Conservation (phyloP, 495 filamentous ascomycete species). For the Hyaloscypha hepaticicola region DNA sequence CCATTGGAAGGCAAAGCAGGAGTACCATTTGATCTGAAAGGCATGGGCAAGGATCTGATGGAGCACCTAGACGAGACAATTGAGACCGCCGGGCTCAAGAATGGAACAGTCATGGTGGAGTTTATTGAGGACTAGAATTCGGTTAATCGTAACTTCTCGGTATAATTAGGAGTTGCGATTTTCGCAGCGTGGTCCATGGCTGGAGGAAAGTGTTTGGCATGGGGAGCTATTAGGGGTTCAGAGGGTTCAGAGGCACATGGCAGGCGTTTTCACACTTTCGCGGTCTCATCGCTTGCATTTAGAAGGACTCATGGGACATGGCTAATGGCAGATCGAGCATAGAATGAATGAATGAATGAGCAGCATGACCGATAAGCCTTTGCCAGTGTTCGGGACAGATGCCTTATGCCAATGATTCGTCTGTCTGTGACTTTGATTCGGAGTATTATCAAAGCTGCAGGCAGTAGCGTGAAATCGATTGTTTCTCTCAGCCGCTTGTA, state of each 20-base stretch:
- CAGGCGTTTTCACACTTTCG: constrained; percentile 12
- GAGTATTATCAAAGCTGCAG: constrained; percentile 10
- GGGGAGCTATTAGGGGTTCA: not conserved
- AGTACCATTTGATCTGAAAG: constrained; percentile 78
- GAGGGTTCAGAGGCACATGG: constrained; percentile 9
- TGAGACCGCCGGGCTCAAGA: constrained; percentile 80
- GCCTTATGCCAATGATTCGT: not conserved
- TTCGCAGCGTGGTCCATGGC: not conserved
- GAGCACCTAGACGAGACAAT: constrained; percentile 70
- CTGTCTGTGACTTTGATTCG: constrained; percentile 2
- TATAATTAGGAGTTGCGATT: not conserved
- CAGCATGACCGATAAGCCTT: not conserved
- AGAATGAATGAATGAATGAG: constrained; percentile 17
- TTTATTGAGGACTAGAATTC: constrained; percentile 62
- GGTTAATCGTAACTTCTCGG: not conserved
- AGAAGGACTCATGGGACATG: constrained; percentile 2
- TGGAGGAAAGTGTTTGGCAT: not conserved
- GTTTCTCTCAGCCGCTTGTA: not conserved
- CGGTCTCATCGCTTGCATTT: constrained; percentile 16
- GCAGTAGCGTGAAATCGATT: not conserved
- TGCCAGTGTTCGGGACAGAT: not conserved
- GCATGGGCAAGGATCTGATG: constrained; percentile 78
- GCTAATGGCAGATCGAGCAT: constrained; percentile 7
- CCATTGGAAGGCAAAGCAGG: constrained; percentile 74
- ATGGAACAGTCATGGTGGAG: constrained; percentile 91